A percentile compares a stretch with the other conserved stretches of the same genome.
These are phyloP conservation scores for Colletotrichum sp. DNA, from an alignment of 2,329 filamentous ascomycete species.

Conservation along the genomic window DNA sequence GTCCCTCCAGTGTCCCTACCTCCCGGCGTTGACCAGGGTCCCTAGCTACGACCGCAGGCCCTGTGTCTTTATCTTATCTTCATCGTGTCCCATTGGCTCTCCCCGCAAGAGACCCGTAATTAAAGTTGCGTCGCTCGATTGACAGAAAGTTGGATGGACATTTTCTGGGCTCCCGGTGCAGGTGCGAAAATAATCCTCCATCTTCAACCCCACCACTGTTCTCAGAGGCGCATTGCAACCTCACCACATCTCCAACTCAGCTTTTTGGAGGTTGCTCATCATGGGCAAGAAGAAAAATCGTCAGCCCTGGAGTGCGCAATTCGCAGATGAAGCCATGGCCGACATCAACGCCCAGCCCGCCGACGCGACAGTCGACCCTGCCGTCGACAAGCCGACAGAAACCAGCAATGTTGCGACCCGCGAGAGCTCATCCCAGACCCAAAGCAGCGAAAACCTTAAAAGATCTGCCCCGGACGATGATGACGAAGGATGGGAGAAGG, in stretches of 20 bases:
- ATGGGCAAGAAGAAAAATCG: constrained; percentile 14
- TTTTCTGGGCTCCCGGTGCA: not conserved
- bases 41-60: not conserved
- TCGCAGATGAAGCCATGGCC: not conserved
- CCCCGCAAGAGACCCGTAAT: not conserved
- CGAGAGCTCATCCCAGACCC: constrained; percentile 21
- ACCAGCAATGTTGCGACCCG: not conserved
- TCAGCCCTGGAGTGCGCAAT: constrained; percentile 10
- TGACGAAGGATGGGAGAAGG: constrained; percentile 58
- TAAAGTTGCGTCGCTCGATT: not conserved
- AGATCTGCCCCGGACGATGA: constrained; percentile 47
- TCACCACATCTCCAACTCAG: not conserved
- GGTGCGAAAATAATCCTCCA: not conserved
- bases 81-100: not conserved
- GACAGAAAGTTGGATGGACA: not conserved
- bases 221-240: not conserved
- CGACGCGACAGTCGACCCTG: not conserved
- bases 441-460: constrained; percentile 50
- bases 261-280: not conserved
- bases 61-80: not conserved
- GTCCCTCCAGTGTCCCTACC: not conserved
- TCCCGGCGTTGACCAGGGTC: not conserved
- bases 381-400: not conserved
- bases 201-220: not conserved
- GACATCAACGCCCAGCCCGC: not conserved